A percentile compares a stretch with the other conserved stretches of the same genome.
Conservation (phyloP, 768 basidiomycete genomes). For the Rickenella mellea region DNA sequence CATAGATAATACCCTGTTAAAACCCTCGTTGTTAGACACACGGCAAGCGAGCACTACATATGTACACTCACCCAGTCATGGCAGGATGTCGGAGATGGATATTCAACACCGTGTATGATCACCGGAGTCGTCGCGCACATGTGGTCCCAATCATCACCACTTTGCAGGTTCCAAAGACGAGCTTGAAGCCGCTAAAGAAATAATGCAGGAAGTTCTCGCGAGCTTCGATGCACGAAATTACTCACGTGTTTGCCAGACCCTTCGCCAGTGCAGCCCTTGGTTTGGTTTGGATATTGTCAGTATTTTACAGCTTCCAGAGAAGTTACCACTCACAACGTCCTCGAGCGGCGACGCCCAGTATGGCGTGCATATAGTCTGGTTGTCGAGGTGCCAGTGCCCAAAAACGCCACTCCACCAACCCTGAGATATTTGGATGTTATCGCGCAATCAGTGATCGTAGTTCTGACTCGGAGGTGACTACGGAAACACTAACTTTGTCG, state of each 20-base stretch:
- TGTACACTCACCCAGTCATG: conserved; percentile 6
- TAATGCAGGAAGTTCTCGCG: background rate
- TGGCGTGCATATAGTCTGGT: too few species aligned
- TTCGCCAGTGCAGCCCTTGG: background rate
- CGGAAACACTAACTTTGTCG: too few species aligned
- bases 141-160: conserved; percentile 14
- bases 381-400: too few species aligned
- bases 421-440: too few species aligned
- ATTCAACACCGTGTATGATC: conserved; percentile 1
- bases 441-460: too few species aligned
- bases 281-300: too few species aligned
- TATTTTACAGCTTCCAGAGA: too few species aligned
- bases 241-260: background rate
- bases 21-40: too few species aligned
- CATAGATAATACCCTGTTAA: conserved; percentile 3
- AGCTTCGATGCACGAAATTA: background rate
- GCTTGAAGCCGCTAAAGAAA: conserved; percentile 10
- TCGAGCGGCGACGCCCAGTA: too few species aligned
- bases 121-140: conserved; percentile 13
- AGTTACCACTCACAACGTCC: too few species aligned
- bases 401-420: too few species aligned
- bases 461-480: too few species aligned
- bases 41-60: background rate
- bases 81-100: conserved; percentile 4
- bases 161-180: conserved; percentile 10